These are phyloP conservation scores for Phycomyces nitens DNA, from an alignment of 192 early-diverging fungal genomes.

Conservation along the genomic window DNA sequence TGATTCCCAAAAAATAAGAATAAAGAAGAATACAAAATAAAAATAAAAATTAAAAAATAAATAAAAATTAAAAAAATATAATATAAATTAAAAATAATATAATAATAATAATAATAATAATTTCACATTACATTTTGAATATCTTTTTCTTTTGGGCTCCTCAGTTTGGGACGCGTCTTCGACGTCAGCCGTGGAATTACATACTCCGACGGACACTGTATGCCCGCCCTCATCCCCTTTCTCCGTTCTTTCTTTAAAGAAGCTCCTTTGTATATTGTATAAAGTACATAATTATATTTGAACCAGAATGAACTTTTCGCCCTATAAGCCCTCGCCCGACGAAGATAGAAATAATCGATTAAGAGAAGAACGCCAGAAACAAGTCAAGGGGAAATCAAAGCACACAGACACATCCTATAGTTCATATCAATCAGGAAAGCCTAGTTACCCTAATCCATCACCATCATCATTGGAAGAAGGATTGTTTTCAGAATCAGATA, in stretches of 20 bases:
- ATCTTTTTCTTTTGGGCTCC: no score
- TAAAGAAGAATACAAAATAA: slow-evolving; percentile 13
- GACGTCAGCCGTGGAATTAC: neutral
- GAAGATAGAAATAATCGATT: slow-evolving; percentile 29
- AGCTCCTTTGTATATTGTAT: no score
- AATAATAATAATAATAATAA: no score
- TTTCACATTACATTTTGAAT: no score
- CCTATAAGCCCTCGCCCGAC: slow-evolving; percentile 46
- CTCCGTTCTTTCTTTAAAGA: no score
- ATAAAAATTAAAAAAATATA: neutral
- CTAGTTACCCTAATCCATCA: slow-evolving; percentile 7
- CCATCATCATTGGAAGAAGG: slow-evolving; percentile 25
- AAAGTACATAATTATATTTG: no score
- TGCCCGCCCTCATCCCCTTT: no score
- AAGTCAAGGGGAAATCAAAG: slow-evolving; percentile 1
- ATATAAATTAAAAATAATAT: no score
- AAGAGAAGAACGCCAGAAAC: slow-evolving; percentile 14
- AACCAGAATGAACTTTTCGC: slow-evolving; percentile 40
- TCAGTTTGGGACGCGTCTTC: neutral
- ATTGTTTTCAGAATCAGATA: slow-evolving; percentile 16
- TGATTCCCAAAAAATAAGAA: slow-evolving; percentile 10
- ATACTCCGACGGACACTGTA: neutral
- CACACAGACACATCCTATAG: slow-evolving; percentile 7
- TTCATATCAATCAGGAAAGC: slow-evolving; percentile 28
- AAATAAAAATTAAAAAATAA: slow-evolving; percentile 1